Conservation (phyloP, 202 grass and related monocot species). For the Digitaria exilis region DNA sequence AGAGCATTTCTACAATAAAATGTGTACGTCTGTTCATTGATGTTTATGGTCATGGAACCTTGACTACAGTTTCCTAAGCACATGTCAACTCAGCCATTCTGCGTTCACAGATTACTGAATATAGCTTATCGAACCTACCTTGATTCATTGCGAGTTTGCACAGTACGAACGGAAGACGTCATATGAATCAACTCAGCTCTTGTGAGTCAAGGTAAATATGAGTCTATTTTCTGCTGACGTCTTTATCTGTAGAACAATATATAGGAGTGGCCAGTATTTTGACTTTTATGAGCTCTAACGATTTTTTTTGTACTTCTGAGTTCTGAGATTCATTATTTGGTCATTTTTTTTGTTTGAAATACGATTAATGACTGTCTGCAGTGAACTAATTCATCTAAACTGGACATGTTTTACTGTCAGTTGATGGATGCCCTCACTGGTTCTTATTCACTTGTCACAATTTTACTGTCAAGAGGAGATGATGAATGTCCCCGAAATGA, state of each 20-base stretch:
- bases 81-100: background rate
- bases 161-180: background rate
- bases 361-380: background rate
- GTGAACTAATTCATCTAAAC: background rate
- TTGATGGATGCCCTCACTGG: background rate
- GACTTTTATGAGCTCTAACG: background rate
- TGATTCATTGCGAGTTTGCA: background rate
- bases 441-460: background rate
- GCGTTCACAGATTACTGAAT: background rate
- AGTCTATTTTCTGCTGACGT: background rate
- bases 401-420: background rate
- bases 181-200: background rate
- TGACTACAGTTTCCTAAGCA: background rate
- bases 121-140: background rate
- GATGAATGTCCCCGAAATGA: background rate
- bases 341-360: background rate
- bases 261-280: background rate
- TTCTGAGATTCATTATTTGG: background rate
- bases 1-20: background rate
- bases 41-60: background rate
- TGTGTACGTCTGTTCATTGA: background rate
- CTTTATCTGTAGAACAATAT: background rate
- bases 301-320: background rate
- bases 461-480: background rate
- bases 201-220: background rate